Evolutionary conservation across 768 basidiomycete genomes (phyloP), one percentile per base, ranked within the genome.

Genomic region (Macrolepiota fuliginosa): DNA sequence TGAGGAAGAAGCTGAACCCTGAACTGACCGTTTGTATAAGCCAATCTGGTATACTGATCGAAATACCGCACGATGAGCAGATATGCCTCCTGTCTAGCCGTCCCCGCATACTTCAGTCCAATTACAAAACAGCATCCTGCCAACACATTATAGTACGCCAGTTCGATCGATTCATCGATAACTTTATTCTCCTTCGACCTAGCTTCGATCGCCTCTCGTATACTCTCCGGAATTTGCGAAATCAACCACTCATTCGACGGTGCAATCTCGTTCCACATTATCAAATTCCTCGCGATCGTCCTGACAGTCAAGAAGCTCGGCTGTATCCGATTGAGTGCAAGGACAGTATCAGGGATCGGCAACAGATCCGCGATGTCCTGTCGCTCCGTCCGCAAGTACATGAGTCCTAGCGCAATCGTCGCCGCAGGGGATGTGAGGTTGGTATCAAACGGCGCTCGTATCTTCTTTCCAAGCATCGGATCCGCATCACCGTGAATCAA

Each of bases 351-450:
- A 0, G 97, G 96, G 27, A 98, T 85, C 9, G 84, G 83, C 22
- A 98, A 77, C 40, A 94, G 86, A 61, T 92, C 91, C 0, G 94
- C 94, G 7, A 98, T 84, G 64, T 98, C 96, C 64, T 82, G 80
- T 35, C 94, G 83, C 46, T 87, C 86, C 0, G 94, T 95, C 62
- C 87, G 85, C 53, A 99, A 79, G 72, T 94, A 98, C 94, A 97
- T 97, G 24, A 99, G 73, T 1, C 91, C 95, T 15, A 99, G 74
- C 0, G 93, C 95, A 19, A 96, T 84, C 2, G 94, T 87, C 1
- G 96, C 95, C 2, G 94, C 92, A 0, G 96, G 91, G 0, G 94
- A 94, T 0, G 96, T 97, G 54, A 98, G 80, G 66, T 91, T 94
- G 69, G 92, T 80, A 73, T 98, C 94, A 73, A 94, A 92, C 0